Percentiles rank a stretch among this genome's conserved stretches.
Conservation (phyloP, 495 filamentous ascomycete species). For the Neurospora sp. region DNA sequence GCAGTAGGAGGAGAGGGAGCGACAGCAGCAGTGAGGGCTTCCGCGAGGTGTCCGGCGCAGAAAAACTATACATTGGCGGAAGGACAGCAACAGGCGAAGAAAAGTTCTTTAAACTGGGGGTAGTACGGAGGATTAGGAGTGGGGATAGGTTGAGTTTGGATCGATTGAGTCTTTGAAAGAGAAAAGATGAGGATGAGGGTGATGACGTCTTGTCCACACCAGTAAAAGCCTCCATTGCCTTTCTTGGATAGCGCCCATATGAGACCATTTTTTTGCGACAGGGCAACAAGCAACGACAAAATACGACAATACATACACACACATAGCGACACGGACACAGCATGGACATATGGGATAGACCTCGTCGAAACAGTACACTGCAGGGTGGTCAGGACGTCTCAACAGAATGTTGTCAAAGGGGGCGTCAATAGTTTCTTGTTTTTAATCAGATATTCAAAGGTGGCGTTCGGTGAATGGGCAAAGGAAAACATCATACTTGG, state of each 20-base stretch:
- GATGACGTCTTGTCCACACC: neutral
- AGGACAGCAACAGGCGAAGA: conserved; percentile 79
- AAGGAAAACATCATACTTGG: neutral
- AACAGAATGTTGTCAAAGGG: neutral
- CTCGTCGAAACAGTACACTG: neutral
- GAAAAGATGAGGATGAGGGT: neutral
- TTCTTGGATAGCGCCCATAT: neutral
- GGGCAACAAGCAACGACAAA: neutral
- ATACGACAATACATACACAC: neutral
- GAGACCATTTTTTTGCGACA: neutral
- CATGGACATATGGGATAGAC: neutral
- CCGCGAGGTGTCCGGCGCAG: conserved; percentile 60
- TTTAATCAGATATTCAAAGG: neutral
- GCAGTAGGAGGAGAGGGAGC: conserved; percentile 56
- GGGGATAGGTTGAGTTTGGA: conserved; percentile 47
- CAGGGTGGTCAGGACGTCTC: neutral
- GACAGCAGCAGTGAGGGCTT: conserved; percentile 73
- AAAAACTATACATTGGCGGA: conserved; percentile 84
- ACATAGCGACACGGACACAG: neutral
- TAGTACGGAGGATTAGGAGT: conserved; percentile 45
- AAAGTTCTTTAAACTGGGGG: conserved; percentile 65
- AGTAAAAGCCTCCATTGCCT: neutral
- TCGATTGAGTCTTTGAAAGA: conserved; percentile 43
- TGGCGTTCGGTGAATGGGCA: neutral
- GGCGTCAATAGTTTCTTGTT: neutral